Conservation (phyloP, 2,329 filamentous ascomycete genomes). For the Mariannaea elegans region DNA sequence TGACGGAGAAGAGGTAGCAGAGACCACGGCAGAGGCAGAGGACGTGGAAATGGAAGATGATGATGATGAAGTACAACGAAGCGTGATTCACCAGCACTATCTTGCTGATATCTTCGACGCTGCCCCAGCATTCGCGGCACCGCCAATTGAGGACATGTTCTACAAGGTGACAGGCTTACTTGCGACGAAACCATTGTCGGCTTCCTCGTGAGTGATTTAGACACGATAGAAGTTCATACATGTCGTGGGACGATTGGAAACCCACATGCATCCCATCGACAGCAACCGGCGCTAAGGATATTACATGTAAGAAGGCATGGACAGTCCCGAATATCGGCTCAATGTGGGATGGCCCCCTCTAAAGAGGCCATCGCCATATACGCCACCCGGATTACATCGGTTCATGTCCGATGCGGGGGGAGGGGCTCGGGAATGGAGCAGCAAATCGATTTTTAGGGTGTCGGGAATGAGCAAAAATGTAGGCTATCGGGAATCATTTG, state of each 20-base stretch:
- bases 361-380: conserved; percentile 27
- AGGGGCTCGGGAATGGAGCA: conserved; percentile 10
- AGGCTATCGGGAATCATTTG: conserved; percentile 14
- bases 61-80: conserved; percentile 58
- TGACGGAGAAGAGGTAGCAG: conserved; percentile 52
- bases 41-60: conserved; percentile 57
- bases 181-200: conserved; percentile 61
- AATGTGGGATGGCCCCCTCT: conserved; percentile 9
- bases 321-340: conserved; percentile 9
- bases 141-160: conserved; percentile 79
- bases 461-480: conserved; percentile 25
- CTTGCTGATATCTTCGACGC: conserved; percentile 76
- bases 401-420: conserved; percentile 27
- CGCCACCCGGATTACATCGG: conserved; percentile 32
- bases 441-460: conserved; percentile 13
- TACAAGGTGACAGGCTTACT: conserved; percentile 72
- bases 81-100: conserved; percentile 73
- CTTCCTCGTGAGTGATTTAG: conserved; percentile 32
- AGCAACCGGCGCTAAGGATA: neutral
- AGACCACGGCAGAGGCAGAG: conserved; percentile 51
- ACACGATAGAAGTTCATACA: conserved; percentile 21
- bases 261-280: neutral
- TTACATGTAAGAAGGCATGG: neutral
- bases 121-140: conserved; percentile 73
- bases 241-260: conserved; percentile 3